Percentiles rank a stretch among this genome's conserved stretches.
These are phyloP conservation scores for Oryza glumipatula DNA, from an alignment of 176 grass and related monocot species.

Conservation along the genomic window DNA sequence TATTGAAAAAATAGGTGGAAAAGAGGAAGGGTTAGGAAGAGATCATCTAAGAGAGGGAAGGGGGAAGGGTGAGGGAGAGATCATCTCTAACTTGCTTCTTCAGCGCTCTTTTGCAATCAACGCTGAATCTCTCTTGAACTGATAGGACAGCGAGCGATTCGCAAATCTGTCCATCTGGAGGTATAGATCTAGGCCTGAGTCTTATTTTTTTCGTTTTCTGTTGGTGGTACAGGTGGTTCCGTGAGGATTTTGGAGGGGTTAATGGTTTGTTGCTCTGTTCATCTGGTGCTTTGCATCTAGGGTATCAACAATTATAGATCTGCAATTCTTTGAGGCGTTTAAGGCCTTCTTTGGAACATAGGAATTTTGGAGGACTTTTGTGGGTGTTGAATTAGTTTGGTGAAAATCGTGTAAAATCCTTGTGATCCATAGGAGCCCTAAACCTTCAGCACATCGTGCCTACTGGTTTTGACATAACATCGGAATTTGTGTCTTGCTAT, in stretches of 20 bases:
- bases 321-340: not conserved
- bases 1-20: not conserved
- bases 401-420: not conserved
- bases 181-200: constrained; percentile 31
- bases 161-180: constrained; percentile 38
- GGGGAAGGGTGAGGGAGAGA: not conserved
- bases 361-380: not conserved
- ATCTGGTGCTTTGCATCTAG: constrained; percentile 3
- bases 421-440: not conserved
- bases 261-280: not conserved
- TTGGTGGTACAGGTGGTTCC: not conserved
- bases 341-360: not conserved
- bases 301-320: constrained; percentile 9
- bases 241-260: not conserved
- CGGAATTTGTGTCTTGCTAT: constrained; percentile 1
- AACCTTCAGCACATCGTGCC: constrained; percentile 11
- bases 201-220: not conserved
- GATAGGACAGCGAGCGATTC: constrained; percentile 7
- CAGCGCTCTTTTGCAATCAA: constrained; percentile 10
- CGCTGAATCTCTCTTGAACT: constrained; percentile 4
- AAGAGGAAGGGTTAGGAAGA: not conserved
- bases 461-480: not conserved
- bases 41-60: not conserved
- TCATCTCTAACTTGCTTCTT: constrained; percentile 9
- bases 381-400: not conserved